Base-by-base conservation (phyloP, 2,329 filamentous ascomycete species). In the Fusarium poae region DNA sequence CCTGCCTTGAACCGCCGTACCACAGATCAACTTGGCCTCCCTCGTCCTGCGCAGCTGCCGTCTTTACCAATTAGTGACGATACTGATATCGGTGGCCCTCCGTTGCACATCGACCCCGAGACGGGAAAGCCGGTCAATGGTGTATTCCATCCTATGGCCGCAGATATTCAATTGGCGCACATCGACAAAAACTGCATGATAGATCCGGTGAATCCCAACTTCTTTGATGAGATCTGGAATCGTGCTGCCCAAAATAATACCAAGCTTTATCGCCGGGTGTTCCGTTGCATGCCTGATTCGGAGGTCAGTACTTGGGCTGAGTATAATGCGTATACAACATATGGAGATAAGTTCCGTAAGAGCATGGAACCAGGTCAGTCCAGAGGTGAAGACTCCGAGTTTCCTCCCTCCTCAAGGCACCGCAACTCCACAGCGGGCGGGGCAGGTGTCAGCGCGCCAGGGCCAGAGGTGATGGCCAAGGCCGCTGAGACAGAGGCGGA, bases 251-350 rank as follows among this genome's bases (percentile, higher is more conserved):
- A 92, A 67, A 98, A 98, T 82, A 99, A 99, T 78, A 99, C 96
- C 5, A 95, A 94, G 77, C 87, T 99, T 48, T 99, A 92, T 81
- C 91, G 96, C 32, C 89, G 92, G 65, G 95, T 99, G 11, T 99
- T 99, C 83, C 90, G 94, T 46, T 97, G 94, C 79, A 97, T 97
- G 92, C 96, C 96, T 2, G 96, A 99, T 77, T 97, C 90, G 52
- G 93, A 97, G 76, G 96, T 97, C 27, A 91, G 89, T 68, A 95
- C 92, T 43, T 99, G 96, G 96, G 90, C 92, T 70, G 92, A 97
- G 68, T 99, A 99, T 79, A 91, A 92, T 67, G 91, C 97, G 70
- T 97, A 92, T 75, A 85, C 88, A 55, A 86, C 89, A 6, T 98
- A 97, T 77, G 85, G 86, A 20, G 89, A 91, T 70, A 88, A 89